These are phyloP conservation scores for Kwoniella bestiolae DNA, from an alignment of 768 basidiomycete species.

Conservation along the genomic window DNA sequence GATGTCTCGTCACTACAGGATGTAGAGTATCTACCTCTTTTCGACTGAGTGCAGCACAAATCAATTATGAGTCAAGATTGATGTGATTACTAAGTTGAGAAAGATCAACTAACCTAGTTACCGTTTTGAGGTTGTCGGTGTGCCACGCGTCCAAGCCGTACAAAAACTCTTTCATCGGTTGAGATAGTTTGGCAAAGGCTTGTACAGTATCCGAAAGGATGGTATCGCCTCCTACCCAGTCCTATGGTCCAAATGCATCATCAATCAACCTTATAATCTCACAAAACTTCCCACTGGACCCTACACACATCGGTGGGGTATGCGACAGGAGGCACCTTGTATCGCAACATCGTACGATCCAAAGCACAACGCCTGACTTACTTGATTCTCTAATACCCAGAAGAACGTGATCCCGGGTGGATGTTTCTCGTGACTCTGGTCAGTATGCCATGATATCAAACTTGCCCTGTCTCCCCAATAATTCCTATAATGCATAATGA, in stretches of 20 bases:
- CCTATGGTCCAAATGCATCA: too few species aligned
- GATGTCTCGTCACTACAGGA: slow-evolving; percentile 20
- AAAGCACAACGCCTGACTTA: neutral
- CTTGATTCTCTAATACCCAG: slow-evolving; percentile 16
- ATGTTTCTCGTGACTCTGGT: slow-evolving; percentile 25
- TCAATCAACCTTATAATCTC: too few species aligned
- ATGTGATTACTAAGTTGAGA: neutral
- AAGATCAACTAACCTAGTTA: neutral
- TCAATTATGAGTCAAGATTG: neutral
- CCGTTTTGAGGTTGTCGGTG: slow-evolving; percentile 6
- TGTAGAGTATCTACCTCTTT: slow-evolving; percentile 10
- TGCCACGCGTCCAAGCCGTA: slow-evolving; percentile 15
- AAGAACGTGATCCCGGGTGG: slow-evolving; percentile 28
- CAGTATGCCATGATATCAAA: slow-evolving; percentile 23
- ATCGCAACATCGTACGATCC: too few species aligned
- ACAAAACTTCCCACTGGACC: too few species aligned
- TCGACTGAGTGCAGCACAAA: slow-evolving; percentile 10
- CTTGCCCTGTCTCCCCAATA: slow-evolving; percentile 14
- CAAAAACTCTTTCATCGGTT: slow-evolving; percentile 8
- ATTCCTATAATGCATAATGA: neutral
- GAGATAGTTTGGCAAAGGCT: slow-evolving; percentile 12
- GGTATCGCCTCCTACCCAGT: slow-evolving; percentile 25
- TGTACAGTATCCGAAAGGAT: slow-evolving; percentile 12
- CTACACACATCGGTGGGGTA: too few species aligned
- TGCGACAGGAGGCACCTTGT: too few species aligned